phyloP scores from a whole-genome alignment of 257 asterid genomes.

The Nicotiana tomentosiformis region DNA sequence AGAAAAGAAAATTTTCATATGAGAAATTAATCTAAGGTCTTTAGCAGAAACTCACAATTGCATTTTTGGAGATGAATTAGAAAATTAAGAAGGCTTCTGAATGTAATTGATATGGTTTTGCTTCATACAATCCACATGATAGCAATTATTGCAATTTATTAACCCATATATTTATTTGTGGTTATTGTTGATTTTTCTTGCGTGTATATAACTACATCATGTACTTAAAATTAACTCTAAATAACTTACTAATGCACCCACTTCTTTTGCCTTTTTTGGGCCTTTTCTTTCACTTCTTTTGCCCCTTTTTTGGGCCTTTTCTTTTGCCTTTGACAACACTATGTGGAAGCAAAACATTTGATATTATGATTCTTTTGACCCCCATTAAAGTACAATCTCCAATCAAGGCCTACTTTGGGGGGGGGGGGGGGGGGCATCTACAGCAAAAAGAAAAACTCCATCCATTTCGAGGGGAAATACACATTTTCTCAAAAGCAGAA shows the following conservation, averaged over 20 bases:
- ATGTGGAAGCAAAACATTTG: neutral
- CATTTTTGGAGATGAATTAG: neutral
- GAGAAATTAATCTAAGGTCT: neutral
- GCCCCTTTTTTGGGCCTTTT: no score
- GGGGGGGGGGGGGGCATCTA: neutral
- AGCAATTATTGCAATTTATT: neutral
- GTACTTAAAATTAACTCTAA: neutral
- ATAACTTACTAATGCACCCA: neutral
- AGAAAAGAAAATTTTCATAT: neutral
- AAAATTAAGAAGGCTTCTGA: neutral
- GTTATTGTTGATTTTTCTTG: neutral
- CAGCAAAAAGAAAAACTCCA: neutral
- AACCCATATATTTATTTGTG: neutral
- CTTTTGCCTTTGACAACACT: neutral
- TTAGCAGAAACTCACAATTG: neutral
- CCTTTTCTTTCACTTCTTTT: no score
- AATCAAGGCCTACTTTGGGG: no score
- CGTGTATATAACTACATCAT: neutral
- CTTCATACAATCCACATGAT: neutral
- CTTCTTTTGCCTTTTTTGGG: neutral
- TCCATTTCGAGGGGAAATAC: neutral
- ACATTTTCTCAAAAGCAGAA: conserved; percentile 3
- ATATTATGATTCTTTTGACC: neutral
- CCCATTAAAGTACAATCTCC: neutral
- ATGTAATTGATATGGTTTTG: neutral